Evolutionary conservation across 2,329 filamentous ascomycete genomes (phyloP).

Genomic region (Catunica adiposa): DNA sequence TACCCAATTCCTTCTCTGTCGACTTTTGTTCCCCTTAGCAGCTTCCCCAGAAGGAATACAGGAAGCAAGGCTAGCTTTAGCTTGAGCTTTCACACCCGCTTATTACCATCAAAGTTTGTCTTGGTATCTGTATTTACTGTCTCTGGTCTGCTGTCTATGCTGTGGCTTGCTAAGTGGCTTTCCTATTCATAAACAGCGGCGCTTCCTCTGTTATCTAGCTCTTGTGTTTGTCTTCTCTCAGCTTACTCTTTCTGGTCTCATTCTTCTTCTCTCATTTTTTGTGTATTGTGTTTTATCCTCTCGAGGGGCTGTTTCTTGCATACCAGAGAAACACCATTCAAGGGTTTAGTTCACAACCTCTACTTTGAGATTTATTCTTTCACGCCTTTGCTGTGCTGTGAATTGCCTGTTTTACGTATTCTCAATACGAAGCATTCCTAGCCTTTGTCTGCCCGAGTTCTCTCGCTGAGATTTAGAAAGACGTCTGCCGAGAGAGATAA

Average conservation of each 20-base stretch:
- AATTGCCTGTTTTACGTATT: neutral
- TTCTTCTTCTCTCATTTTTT: slow-evolving; percentile 14
- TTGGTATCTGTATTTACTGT: neutral
- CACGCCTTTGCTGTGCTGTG: slow-evolving; percentile 4
- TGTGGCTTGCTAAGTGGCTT: slow-evolving; percentile 10
- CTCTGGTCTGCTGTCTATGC: neutral
- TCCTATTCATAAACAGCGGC: slow-evolving; percentile 5
- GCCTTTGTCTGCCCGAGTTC: neutral
- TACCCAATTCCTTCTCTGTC: neutral
- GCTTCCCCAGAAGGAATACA: slow-evolving; percentile 5
- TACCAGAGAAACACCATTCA: neutral
- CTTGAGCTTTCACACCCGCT: neutral
- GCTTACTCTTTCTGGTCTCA: slow-evolving; percentile 13
- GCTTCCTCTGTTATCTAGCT: neutral
- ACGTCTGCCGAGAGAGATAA: neutral
- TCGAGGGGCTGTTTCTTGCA: neutral
- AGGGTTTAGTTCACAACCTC: too few species aligned
- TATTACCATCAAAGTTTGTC: too few species aligned
- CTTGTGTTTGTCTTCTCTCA: slow-evolving; percentile 1
- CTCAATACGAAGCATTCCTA: neutral
- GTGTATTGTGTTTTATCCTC: slow-evolving; percentile 17
- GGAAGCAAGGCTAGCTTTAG: slow-evolving; percentile 4
- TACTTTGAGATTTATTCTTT: neutral
- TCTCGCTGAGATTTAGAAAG: neutral
- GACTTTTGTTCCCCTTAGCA: neutral